Evolutionary conservation across 768 basidiomycete genomes (phyloP).

Genomic region (Suillus placidus): DNA sequence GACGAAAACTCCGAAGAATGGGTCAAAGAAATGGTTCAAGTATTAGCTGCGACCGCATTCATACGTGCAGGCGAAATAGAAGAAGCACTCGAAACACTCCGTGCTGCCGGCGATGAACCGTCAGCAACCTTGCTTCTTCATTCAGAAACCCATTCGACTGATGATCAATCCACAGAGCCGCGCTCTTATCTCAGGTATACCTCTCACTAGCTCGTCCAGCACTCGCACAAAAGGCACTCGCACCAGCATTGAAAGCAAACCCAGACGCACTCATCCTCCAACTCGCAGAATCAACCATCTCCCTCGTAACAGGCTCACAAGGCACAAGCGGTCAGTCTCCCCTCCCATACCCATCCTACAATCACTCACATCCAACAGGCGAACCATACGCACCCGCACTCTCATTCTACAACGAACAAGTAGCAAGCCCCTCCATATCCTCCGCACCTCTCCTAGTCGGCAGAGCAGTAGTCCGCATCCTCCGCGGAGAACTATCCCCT

Average conservation of each 20-base stretch:
- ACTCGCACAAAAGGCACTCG: constrained; percentile 84
- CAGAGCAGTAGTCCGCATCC: constrained; percentile 78
- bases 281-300: constrained; percentile 83
- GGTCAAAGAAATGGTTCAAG: constrained; percentile 75
- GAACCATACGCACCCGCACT: constrained; percentile 43
- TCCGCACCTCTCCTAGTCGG: constrained; percentile 76
- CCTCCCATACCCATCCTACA: background rate
- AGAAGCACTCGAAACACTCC: constrained; percentile 89
- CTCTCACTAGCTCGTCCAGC: constrained; percentile 88
- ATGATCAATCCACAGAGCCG: constrained; percentile 54
- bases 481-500: constrained; percentile 71
- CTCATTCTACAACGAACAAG: constrained; percentile 81
- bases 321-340: constrained; percentile 43
- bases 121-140: constrained; percentile 43
- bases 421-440: constrained; percentile 77
- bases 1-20: constrained; percentile 66
- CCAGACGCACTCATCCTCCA: constrained; percentile 91
- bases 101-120: constrained; percentile 84
- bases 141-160: constrained; percentile 2
- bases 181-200: constrained; percentile 82
- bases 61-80: constrained; percentile 82
- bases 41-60: constrained; percentile 87
- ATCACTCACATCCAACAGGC: constrained; percentile 16
- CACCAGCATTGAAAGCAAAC: constrained; percentile 80
- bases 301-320: constrained; percentile 75